Conservation (phyloP, 352 stramenopile species). For the Sclerospora graminicola region DNA sequence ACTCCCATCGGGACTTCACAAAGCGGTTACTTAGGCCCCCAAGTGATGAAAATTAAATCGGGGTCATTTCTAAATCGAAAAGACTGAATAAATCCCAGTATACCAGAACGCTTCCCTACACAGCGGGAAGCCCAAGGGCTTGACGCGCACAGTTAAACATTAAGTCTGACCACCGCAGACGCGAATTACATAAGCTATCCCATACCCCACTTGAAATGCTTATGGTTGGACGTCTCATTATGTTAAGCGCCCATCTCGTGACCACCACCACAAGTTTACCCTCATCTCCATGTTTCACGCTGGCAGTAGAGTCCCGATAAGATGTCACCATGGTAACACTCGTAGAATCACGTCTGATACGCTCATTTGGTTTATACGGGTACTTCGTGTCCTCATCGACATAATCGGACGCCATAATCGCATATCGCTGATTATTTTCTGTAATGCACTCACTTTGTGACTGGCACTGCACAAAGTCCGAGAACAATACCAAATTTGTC, state of each 20-base stretch:
- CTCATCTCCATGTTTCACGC: background rate
- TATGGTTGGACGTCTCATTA: conserved; percentile 11
- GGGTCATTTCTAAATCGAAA: no score
- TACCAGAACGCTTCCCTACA: no score
- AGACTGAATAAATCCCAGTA: no score
- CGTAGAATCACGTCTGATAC: conserved; percentile 33
- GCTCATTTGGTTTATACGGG: conserved; percentile 34
- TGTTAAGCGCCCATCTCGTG: conserved; percentile 16
- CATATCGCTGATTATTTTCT: conserved; percentile 22
- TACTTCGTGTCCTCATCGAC: conserved; percentile 40
- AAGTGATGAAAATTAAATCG: no score
- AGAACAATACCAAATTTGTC: conserved; percentile 35
- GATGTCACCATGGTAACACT: conserved; percentile 26
- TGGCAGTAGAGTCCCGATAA: conserved; percentile 11
- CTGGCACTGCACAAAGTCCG: conserved; percentile 9
- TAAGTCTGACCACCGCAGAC: conserved; percentile 17
- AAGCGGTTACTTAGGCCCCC: no score
- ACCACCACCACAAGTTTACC: conserved; percentile 22
- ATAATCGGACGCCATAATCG: conserved; percentile 33
- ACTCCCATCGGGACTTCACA: no score
- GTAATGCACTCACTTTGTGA: no score
- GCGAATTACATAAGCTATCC: conserved; percentile 15
- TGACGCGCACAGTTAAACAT: conserved; percentile 25
- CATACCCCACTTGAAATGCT: conserved; percentile 4
- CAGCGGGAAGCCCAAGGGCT: conserved; percentile 5